phyloP scores from a whole-genome alignment of 73 alveolate species.

The Tetrahymena elliotti region DNA sequence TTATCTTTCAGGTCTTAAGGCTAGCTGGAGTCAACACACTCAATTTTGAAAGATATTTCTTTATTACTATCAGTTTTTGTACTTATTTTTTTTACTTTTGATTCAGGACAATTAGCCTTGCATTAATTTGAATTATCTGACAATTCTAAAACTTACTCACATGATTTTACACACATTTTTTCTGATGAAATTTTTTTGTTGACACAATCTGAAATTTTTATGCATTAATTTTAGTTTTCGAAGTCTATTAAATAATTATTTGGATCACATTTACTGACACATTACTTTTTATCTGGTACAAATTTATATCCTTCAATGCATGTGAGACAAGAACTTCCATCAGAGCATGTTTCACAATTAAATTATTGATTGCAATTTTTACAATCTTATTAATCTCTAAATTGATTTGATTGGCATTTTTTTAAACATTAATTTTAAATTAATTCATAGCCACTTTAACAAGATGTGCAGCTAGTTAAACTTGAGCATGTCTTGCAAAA shows the following conservation, averaged over 20 bases:
- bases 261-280: background rate
- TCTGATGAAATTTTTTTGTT: background rate
- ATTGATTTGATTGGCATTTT: background rate
- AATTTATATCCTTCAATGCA: background rate
- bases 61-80: background rate
- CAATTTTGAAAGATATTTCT: background rate
- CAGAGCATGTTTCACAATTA: background rate
- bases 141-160: background rate
- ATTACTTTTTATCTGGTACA: background rate
- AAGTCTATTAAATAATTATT: background rate
- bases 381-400: background rate
- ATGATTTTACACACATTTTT: background rate
- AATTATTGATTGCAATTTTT: background rate
- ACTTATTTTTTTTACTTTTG: background rate
- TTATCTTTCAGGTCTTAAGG: background rate
- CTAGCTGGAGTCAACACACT: background rate
- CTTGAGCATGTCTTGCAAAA: background rate
- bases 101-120: background rate
- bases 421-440: background rate
- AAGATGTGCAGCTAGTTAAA: background rate
- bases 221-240: background rate
- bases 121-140: background rate
- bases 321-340: background rate
- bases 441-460: background rate
- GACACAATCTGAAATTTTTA: background rate